Evolutionary conservation across 2,329 filamentous ascomycete genomes (phyloP).

Genomic region (Neofusicoccum ribis): DNA sequence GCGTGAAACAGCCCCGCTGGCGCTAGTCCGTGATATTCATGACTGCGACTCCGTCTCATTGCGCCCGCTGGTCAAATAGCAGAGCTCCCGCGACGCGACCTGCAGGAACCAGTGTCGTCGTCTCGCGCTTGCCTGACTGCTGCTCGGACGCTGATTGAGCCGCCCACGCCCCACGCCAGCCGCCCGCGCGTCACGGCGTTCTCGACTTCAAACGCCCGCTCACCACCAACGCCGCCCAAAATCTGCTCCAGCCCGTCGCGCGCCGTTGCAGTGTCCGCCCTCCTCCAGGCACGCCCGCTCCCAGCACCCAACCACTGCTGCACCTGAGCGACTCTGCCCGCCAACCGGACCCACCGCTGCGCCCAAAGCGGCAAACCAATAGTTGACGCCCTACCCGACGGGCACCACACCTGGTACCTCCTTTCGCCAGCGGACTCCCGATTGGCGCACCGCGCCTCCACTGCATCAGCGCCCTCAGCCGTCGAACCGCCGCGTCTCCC

Average conservation of each 20-base stretch:
- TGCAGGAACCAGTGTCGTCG: slow-evolving; percentile 9
- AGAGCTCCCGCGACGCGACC: not conserved
- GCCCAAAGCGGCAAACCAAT: slow-evolving; percentile 21
- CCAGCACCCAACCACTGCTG: not conserved
- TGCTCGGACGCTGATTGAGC: slow-evolving; percentile 14
- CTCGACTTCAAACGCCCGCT: slow-evolving; percentile 17
- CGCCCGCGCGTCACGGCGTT: slow-evolving; percentile 11
- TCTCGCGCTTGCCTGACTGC: not conserved
- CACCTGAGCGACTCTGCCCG: not conserved
- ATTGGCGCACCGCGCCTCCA: slow-evolving; percentile 12
- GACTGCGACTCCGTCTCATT: slow-evolving; percentile 16
- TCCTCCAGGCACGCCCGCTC: not conserved
- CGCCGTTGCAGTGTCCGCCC: not conserved
- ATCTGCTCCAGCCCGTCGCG: not conserved
- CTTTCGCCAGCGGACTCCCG: slow-evolving; percentile 17
- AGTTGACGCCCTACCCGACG: slow-evolving; percentile 16
- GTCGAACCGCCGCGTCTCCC: not conserved
- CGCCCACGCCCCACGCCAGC: slow-evolving; percentile 14
- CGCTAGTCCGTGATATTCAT: slow-evolving; percentile 19
- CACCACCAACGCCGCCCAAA: slow-evolving; percentile 13
- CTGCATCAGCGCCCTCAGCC: not conserved
- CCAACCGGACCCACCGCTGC: slow-evolving; percentile 9
- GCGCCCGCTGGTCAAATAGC: slow-evolving; percentile 14
- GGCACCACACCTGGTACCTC: slow-evolving; percentile 17
- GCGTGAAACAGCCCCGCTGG: slow-evolving; percentile 19